Evolutionary conservation across 2,329 filamentous ascomycete species (phyloP).

Genomic region (Fusarium austroafricanum): DNA sequence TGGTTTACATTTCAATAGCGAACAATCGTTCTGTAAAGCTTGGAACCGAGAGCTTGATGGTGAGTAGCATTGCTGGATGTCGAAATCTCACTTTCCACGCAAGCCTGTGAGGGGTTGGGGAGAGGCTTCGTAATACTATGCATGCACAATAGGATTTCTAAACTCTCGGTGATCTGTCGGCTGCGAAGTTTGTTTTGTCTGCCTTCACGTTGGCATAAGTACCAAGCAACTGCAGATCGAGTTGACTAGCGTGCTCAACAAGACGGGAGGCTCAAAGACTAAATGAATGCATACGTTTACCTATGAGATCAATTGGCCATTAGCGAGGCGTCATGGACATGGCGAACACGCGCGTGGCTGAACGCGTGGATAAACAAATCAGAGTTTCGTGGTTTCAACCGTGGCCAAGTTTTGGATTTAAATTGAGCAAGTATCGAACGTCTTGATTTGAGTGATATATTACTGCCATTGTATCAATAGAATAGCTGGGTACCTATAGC

Average conservation of each 20-base stretch:
- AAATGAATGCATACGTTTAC: background rate
- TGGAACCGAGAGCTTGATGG: background rate
- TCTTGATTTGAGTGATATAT: slow-evolving; percentile 26
- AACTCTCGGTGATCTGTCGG: slow-evolving; percentile 18
- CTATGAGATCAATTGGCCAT: background rate
- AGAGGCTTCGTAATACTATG: slow-evolving; percentile 17
- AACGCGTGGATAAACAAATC: slow-evolving; percentile 34
- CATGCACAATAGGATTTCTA: slow-evolving; percentile 17
- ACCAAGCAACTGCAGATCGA: slow-evolving; percentile 1
- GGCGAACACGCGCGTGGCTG: slow-evolving; percentile 22
- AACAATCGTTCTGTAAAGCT: background rate
- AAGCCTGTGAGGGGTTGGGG: slow-evolving; percentile 9
- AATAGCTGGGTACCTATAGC: slow-evolving; percentile 9
- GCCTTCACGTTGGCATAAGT: slow-evolving; percentile 11
- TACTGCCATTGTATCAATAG: slow-evolving; percentile 1
- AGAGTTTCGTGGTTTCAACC: slow-evolving; percentile 25
- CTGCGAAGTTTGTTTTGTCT: slow-evolving; percentile 19
- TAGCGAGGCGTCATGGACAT: slow-evolving; percentile 8
- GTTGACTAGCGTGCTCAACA: slow-evolving; percentile 29
- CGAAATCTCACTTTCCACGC: slow-evolving; percentile 4
- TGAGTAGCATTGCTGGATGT: background rate
- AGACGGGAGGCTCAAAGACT: slow-evolving; percentile 18
- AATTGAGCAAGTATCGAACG: slow-evolving; percentile 4
- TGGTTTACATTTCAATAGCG: slow-evolving; percentile 21
- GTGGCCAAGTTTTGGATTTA: slow-evolving; percentile 22